phyloP scores from a whole-genome alignment of 2,329 filamentous ascomycete genomes.

The Didymella exigua region DNA sequence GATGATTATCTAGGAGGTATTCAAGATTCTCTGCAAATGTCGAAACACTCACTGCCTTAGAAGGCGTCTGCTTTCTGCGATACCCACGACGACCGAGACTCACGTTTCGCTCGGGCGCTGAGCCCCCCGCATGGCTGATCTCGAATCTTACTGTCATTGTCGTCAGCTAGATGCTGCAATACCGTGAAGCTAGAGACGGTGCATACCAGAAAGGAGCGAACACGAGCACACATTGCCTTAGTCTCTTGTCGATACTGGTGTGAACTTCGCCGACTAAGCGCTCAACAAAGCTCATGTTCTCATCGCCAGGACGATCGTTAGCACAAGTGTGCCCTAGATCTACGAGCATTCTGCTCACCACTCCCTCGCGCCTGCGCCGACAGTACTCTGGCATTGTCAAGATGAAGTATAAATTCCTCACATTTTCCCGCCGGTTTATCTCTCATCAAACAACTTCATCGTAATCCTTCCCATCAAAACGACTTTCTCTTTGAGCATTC shows the following conservation, averaged over 20 bases:
- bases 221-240: not conserved
- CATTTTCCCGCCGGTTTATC: not conserved
- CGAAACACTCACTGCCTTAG: not conserved
- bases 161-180: not conserved
- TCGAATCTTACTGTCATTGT: not conserved
- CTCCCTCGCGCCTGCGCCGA: not conserved
- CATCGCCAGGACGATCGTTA: not conserved
- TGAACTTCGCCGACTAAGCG: not conserved
- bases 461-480: not conserved
- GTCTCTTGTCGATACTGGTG: not conserved
- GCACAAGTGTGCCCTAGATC: not conserved
- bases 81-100: too few species aligned
- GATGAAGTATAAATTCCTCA: not conserved
- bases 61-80: not conserved
- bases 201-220: not conserved
- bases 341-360: not conserved
- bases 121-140: not conserved
- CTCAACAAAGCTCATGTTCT: not conserved
- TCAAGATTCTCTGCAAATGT: not conserved
- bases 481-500: not conserved
- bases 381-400: too few species aligned
- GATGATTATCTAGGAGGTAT: not conserved
- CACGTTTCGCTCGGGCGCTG: too few species aligned
- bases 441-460: not conserved
- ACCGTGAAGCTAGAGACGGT: not conserved